These are phyloP conservation scores for Isoetes engelmannii DNA, from an alignment of 83 land plant species.

Conservation along the genomic window DNA sequence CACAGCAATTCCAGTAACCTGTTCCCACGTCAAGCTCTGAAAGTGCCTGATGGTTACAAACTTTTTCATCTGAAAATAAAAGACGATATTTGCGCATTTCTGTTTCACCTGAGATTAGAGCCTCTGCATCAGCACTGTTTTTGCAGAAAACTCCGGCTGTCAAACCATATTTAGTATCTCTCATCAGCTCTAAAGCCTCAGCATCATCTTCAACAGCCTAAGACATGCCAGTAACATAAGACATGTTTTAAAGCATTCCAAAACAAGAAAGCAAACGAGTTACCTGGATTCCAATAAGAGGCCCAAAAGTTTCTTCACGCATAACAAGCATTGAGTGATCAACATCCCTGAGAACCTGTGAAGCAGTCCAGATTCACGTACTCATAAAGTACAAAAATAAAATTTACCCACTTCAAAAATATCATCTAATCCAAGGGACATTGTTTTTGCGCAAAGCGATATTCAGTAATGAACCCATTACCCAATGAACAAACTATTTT, in stretches of 20 bases:
- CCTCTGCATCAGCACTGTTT: slow-evolving; percentile 19
- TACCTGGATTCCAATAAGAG: slow-evolving; percentile 24
- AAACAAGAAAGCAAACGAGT: not conserved
- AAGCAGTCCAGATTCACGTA: no score
- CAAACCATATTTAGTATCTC: slow-evolving; percentile 25
- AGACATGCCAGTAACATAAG: no score
- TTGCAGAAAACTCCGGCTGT: slow-evolving; percentile 32
- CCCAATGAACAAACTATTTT: no score
- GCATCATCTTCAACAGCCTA: slow-evolving; percentile 24
- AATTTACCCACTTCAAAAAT: no score
- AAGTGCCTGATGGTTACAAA: not conserved
- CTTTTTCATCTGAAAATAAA: no score
- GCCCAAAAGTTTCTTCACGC: slow-evolving; percentile 34
- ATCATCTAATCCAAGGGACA: no score
- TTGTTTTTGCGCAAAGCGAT: not conserved
- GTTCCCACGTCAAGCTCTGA: slow-evolving; percentile 24
- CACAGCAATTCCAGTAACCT: slow-evolving; percentile 34
- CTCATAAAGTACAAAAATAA: no score
- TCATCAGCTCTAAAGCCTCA: slow-evolving; percentile 24
- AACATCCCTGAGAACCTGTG: slow-evolving; percentile 27
- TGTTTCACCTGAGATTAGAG: slow-evolving; percentile 15
- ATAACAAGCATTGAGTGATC: slow-evolving; percentile 30
- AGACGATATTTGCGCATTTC: no score
- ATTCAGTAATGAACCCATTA: no score
- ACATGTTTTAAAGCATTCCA: no score